A percentile compares a stretch with the other conserved stretches of the same genome.
phyloP scores from a whole-genome alignment of 768 basidiomycete genomes.

The Boletus rufocinnamomeus region DNA sequence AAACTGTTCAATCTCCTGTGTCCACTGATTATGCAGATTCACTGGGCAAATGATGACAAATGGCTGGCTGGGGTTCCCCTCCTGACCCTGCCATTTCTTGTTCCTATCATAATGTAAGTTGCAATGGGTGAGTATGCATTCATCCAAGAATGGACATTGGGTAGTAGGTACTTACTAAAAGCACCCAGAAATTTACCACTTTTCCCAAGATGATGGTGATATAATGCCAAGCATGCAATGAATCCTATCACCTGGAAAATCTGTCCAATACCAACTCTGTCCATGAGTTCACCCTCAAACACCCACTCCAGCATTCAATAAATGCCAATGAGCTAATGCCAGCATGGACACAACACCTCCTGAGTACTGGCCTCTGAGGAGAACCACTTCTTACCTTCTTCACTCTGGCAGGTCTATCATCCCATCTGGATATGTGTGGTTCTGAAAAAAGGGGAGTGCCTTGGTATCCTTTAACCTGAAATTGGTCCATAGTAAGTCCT shows the following conservation, averaged over 20 bases:
- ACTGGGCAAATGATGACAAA: not conserved
- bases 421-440: too few species aligned
- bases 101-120: too few species aligned
- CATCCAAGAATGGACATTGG: too few species aligned
- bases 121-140: too few species aligned
- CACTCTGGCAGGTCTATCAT: too few species aligned
- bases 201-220: not conserved
- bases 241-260: too few species aligned
- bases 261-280: conserved; percentile 28
- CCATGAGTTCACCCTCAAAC: conserved; percentile 20
- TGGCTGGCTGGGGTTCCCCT: not conserved
- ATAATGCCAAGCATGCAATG: conserved; percentile 17
- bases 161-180: not conserved
- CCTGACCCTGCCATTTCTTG: not conserved
- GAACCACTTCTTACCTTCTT: too few species aligned
- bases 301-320: conserved; percentile 16
- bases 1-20: not conserved
- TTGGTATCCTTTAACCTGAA: too few species aligned
- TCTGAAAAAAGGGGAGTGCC: too few species aligned
- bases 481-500: too few species aligned
- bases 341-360: conserved; percentile 6
- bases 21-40: conserved; percentile 8
- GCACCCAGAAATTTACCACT: not conserved
- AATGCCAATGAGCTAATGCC: conserved; percentile 28
- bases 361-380: too few species aligned